Conservation (phyloP, 176 grass and related monocot genomes). For the Oryza meyeriana region DNA sequence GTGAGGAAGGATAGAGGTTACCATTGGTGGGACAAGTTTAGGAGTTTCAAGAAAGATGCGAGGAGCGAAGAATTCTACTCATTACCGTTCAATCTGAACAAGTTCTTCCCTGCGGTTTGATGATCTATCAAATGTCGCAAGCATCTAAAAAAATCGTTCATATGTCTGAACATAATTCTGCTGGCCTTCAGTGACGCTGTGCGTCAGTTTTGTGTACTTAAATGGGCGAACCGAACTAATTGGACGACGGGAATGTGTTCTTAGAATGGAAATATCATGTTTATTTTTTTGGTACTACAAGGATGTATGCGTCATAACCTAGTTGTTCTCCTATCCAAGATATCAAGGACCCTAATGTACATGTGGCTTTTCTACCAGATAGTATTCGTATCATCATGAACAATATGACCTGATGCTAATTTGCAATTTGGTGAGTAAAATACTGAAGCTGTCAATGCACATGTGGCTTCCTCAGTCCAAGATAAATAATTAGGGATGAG, state of each 20-base stretch:
- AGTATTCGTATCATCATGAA: neutral
- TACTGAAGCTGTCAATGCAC: neutral
- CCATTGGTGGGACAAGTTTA: constrained; percentile 84
- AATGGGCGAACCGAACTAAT: neutral
- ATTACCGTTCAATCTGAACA: constrained; percentile 80
- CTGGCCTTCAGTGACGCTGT: constrained; percentile 13
- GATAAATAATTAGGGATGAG: too few relatives aligned
- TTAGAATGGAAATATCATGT: neutral
- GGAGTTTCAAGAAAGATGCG: constrained; percentile 62
- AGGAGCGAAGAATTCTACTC: constrained; percentile 89
- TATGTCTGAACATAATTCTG: constrained; percentile 8
- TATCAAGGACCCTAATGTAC: constrained; percentile 1
- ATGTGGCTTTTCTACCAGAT: neutral
- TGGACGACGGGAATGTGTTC: constrained; percentile 1
- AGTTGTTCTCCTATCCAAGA: neutral
- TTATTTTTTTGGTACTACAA: neutral
- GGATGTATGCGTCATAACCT: neutral
- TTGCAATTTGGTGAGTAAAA: neutral
- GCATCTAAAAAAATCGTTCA: neutral
- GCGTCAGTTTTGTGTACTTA: constrained; percentile 41
- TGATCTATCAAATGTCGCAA: neutral
- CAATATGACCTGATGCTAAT: neutral
- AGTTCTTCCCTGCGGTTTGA: constrained; percentile 74
- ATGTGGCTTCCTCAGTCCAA: neutral
- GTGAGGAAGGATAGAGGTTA: constrained; percentile 75